Percentiles rank a stretch among this genome's conserved stretches.
Conservation (phyloP, 805 yeast genomes). For the Pichia membranifaciens region DNA sequence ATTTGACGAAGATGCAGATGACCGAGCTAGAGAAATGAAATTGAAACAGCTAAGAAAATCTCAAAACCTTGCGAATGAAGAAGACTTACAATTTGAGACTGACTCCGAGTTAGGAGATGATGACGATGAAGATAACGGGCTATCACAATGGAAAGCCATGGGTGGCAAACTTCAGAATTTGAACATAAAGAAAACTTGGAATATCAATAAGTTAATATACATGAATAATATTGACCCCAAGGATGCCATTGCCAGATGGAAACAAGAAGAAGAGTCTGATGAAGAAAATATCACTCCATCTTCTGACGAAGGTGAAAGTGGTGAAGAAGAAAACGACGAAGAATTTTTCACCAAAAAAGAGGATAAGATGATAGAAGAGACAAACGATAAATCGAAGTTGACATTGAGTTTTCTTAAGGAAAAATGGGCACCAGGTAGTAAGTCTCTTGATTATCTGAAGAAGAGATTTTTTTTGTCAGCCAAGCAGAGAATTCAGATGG, state of each 20-base stretch:
- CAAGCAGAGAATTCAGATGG: slow-evolving; percentile 32
- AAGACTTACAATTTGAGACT: slow-evolving; percentile 40
- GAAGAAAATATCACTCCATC: slow-evolving; percentile 26
- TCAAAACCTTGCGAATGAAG: slow-evolving; percentile 12
- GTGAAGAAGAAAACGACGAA: slow-evolving; percentile 39
- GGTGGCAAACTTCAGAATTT: slow-evolving; percentile 61
- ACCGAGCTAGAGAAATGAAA: slow-evolving; percentile 39
- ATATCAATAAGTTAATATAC: slow-evolving; percentile 74
- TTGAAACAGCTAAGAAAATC: slow-evolving; percentile 28
- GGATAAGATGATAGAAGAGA: slow-evolving; percentile 26
- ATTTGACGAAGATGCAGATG: slow-evolving; percentile 35
- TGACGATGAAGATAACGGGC: slow-evolving; percentile 34
- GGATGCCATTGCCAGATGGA: slow-evolving; percentile 72
- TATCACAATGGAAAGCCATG: slow-evolving; percentile 37
- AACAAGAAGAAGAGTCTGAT: slow-evolving; percentile 41
- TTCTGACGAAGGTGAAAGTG: background rate
- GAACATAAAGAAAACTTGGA: slow-evolving; percentile 55
- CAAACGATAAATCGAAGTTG: slow-evolving; percentile 35
- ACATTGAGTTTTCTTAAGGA: slow-evolving; percentile 37
- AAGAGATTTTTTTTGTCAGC: slow-evolving; percentile 52
- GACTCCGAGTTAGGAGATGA: slow-evolving; percentile 42
- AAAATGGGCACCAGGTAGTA: slow-evolving; percentile 36
- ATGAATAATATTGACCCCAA: slow-evolving; percentile 69
- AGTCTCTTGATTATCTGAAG: slow-evolving; percentile 37
- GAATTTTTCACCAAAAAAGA: slow-evolving; percentile 53